phyloP scores from a whole-genome alignment of 441 rosid species.

The Breynia disticha region DNA sequence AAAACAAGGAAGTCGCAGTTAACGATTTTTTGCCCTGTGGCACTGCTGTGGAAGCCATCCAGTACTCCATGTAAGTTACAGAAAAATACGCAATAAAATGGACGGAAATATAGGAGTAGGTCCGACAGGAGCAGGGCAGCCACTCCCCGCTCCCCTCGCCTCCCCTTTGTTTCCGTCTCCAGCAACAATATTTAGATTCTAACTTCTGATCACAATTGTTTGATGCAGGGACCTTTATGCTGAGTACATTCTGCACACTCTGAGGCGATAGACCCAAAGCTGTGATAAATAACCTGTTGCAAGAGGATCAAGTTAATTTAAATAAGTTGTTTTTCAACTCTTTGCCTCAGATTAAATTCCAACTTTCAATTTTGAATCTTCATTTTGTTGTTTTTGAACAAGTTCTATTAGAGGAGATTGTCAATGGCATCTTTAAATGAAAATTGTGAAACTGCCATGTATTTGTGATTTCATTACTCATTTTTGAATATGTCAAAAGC shows the following conservation, averaged over 20 bases:
- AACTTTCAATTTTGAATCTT: slow-evolving; percentile 3
- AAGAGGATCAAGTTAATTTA: slow-evolving; percentile 8
- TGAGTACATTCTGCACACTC: slow-evolving; percentile 73
- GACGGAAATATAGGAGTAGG: no score
- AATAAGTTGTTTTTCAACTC: slow-evolving; percentile 11
- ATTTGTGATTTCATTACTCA: no score
- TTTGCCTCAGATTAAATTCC: slow-evolving; percentile 7
- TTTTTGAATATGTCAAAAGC: no score
- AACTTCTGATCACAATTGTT: slow-evolving; percentile 4
- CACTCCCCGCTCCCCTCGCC: no score
- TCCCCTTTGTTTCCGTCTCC: no score
- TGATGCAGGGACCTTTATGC: slow-evolving; percentile 83
- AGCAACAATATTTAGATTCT: background rate
- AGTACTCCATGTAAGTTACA: slow-evolving; percentile 78
- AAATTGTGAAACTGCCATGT: background rate
- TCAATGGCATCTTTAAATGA: slow-evolving; percentile 1
- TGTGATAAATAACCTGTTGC: background rate
- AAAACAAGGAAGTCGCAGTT: slow-evolving; percentile 95
- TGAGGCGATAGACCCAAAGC: slow-evolving; percentile 41
- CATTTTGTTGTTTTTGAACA: slow-evolving; percentile 5
- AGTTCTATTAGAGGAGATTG: background rate
- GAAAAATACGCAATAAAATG: no score
- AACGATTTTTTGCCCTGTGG: slow-evolving; percentile 69
- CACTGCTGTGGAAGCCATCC: slow-evolving; percentile 63
- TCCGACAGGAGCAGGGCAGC: no score